Base-by-base conservation (phyloP, 441 rosid genomes). In the Pelargonium australe region DNA sequence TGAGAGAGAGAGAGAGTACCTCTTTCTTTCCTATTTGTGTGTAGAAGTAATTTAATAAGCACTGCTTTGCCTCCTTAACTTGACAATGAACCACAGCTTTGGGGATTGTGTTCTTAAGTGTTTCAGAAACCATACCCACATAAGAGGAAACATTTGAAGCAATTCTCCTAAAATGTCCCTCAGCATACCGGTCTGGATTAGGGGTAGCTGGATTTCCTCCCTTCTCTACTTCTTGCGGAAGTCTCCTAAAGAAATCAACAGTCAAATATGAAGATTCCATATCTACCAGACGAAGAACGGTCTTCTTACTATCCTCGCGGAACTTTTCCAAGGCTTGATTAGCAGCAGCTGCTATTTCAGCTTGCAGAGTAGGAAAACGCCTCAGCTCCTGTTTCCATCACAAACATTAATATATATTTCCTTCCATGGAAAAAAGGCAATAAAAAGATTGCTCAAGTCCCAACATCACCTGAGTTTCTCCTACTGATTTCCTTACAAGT, bases 221-320 rank as follows among this genome's bases (percentile, higher is more conserved):
- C 77, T 79, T 91, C 76, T 89, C 97, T 23, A 92, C 85, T 79
- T 92, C 97, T 9, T 80, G 73, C 70, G 87, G 93, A 78, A 95
- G 87, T 79, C 90, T 91, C 73, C 99, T 79, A 83, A 95, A 95
- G 81, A 95, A 95, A 63, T 95, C 99, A 79, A 92, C 99, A 0
- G 99, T 95, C 62, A 95, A 82, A 77, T 95, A 91, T 85, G 91
- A 87, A 67, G 99, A 91, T 55, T 95, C 99, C 99, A 95, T 95
- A 67, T 95, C 97, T 16, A 95, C 99, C 67, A 95, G 84, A 74
- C 98, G 81, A 19, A 80, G 61, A 77, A 95, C 97, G 44, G 97
- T 92, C 80, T 76, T 95, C 77, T 88, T 79, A 84, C 99, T 80
- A 70, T 89, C 99, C 20, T 95, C 99, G 28, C 97, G 96, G 76